Base-by-base conservation (phyloP, 2,329 filamentous ascomycete species). In the Hymenotorrendiella dingleyae region DNA sequence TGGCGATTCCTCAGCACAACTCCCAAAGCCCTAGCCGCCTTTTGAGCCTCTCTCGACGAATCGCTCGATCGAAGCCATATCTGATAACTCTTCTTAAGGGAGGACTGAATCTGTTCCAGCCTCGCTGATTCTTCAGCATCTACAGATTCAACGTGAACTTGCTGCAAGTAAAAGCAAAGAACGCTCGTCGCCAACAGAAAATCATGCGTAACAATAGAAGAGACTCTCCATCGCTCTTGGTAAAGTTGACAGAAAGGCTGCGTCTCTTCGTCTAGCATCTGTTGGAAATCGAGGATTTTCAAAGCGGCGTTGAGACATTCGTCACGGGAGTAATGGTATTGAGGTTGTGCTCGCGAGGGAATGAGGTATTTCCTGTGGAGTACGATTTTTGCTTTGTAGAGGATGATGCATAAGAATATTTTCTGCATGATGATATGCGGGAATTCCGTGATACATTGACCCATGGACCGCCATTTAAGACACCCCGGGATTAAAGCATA, bases 271-370 rank as follows among this genome's bases (percentile, higher is more conserved):
- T 36, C 19, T 6, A 22, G 7, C 6, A 21, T 11, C 7, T 22
- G 12, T 19, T 22, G 32, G 10, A 35, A 17, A 8, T 35, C 17
- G n/a, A 35, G 11, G n/a, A 21, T 9, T 11, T 11, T 21, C 17
- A 35, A 6, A 9, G 10, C 14, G n/a, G 12, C 6, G 8, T 20
- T 19, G 3, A 35, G 12, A 14, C 32, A 36, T 27, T 67, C 64
- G 24, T 65, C 64, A 9, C 73, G 67, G 16, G 74, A 77, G 59
- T 74, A 72, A 36, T 69, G 40, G 7, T 52, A 73, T 73, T 28
- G 76, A 57, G n/a, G 68, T 61, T 6, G 64, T 66, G 5, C 76
- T 75, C 58, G 1, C 71, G 70, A 36, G 56, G 1, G 71, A 70
- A 27, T n/a, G 6, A 45, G 20, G 17, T 10, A 35, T 6, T 11